phyloP scores from a whole-genome alignment of 202 grass and related monocot species.

The Setaria italica region DNA sequence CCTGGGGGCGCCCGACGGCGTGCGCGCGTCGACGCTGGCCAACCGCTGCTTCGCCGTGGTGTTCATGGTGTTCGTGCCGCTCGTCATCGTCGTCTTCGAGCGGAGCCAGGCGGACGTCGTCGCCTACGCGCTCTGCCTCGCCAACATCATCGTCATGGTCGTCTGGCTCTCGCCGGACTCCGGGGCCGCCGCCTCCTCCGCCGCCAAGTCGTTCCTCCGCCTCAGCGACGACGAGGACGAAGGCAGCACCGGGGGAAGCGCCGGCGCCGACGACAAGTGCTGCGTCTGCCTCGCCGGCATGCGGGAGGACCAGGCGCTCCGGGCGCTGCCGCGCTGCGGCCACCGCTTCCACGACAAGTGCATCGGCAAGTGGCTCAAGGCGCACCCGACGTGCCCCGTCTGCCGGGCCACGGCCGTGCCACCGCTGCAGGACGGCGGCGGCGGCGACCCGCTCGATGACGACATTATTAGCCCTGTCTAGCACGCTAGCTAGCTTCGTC shows the following conservation, averaged over 20 bases:
- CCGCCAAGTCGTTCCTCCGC: conserved; percentile 39
- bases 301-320: conserved; percentile 50
- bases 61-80: conserved; percentile 62
- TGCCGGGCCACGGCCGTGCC: conserved; percentile 54
- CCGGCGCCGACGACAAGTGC: conserved; percentile 52
- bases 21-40: conserved; percentile 21
- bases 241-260: conserved; percentile 17
- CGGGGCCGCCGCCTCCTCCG: conserved; percentile 13
- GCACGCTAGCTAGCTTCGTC: background rate
- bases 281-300: conserved; percentile 67
- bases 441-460: conserved; percentile 26
- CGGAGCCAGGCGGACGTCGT: conserved; percentile 62
- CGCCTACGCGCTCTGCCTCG: conserved; percentile 62
- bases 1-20: conserved; percentile 4
- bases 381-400: conserved; percentile 62
- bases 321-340: conserved; percentile 58
- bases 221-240: conserved; percentile 67
- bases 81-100: conserved; percentile 68
- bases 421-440: background rate
- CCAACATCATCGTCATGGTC: conserved; percentile 64
- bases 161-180: conserved; percentile 57
- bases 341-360: conserved; percentile 81
- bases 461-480: conserved; percentile 57
- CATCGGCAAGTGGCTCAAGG: conserved; percentile 70
- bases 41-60: conserved; percentile 57